A percentile compares a stretch with the other conserved stretches of the same genome.
These are phyloP conservation scores for Haematococcus lacustris DNA, from an alignment of 139 green algal genomes.

Conservation along the genomic window DNA sequence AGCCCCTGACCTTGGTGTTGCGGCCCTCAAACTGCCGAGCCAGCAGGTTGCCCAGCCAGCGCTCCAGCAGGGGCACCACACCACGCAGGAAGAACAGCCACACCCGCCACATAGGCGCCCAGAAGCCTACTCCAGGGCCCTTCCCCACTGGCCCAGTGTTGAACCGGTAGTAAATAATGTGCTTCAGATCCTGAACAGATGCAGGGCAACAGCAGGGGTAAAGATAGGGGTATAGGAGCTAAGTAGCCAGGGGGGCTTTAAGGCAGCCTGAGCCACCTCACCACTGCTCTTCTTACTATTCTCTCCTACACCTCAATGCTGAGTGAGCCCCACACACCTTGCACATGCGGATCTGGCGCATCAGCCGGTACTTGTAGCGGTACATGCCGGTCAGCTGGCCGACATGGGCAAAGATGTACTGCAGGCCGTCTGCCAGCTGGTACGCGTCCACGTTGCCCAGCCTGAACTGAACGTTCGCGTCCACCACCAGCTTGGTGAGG, in stretches of 20 bases:
- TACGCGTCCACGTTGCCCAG: constrained; percentile 99
- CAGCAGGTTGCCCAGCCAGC: constrained; percentile 99
- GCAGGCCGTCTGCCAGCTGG: constrained; percentile 97
- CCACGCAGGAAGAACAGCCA: constrained; percentile 99
- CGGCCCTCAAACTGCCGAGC: constrained; percentile 97
- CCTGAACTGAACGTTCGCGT: constrained; percentile 94
- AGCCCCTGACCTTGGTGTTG: constrained; percentile 69
- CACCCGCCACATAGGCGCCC: constrained; percentile 98
- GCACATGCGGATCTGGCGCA: constrained; percentile 98
- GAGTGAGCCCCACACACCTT: constrained; percentile 42
- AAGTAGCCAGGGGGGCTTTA: too few species aligned
- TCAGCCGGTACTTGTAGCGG: constrained; percentile 98
- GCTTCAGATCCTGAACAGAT: constrained; percentile 88
- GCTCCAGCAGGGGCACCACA: constrained; percentile 95
- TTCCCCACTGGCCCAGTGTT: constrained; percentile 97
- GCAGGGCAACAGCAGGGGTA: too few species aligned
- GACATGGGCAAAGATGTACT: constrained; percentile 98
- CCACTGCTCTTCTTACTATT: too few species aligned
- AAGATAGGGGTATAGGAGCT: too few species aligned
- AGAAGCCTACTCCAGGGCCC: constrained; percentile 97
- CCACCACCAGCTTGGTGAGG: constrained; percentile 97
- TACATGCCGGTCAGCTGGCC: constrained; percentile 98
- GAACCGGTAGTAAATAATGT: constrained; percentile 99
- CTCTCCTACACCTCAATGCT: too few species aligned
- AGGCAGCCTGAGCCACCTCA: too few species aligned